Conservation (phyloP, 805 yeast species). For the Vanderwaltozyma polyspora region DNA sequence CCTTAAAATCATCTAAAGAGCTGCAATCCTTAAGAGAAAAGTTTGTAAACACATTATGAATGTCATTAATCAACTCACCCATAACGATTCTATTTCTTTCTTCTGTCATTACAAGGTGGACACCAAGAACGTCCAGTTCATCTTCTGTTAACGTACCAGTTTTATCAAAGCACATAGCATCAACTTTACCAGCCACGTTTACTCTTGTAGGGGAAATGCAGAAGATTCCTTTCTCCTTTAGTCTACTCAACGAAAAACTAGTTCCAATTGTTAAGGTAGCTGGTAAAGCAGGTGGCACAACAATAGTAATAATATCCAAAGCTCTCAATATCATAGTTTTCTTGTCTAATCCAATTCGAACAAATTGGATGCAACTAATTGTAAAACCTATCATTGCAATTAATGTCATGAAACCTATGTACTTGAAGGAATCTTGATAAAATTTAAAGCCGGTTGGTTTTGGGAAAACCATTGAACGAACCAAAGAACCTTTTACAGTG, state of each 20-base stretch:
- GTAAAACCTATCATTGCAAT: constrained; percentile 80
- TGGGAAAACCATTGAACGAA: constrained; percentile 94
- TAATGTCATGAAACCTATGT: constrained; percentile 86
- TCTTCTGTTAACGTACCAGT: constrained; percentile 97
- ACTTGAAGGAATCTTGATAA: constrained; percentile 87
- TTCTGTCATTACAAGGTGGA: constrained; percentile 29
- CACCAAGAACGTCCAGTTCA: constrained; percentile 78
- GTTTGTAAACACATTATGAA: constrained; percentile 17
- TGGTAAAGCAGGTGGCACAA: constrained; percentile 97
- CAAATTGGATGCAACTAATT: constrained; percentile 72
- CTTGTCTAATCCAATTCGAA: constrained; percentile 60
- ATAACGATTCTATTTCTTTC: constrained; percentile 14
- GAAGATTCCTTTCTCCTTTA: constrained; percentile 58
- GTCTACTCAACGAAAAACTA: constrained; percentile 73
- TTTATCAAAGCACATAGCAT: constrained; percentile 85
- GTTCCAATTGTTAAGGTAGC: constrained; percentile 96
- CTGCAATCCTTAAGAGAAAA: constrained; percentile 23
- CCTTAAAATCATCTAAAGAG: constrained; percentile 20
- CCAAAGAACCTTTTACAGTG: constrained; percentile 88
- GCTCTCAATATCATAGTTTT: constrained; percentile 75
- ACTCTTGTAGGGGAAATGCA: constrained; percentile 93
- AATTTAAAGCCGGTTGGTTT: constrained; percentile 89
- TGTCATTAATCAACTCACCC: constrained; percentile 17
- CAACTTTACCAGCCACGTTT: constrained; percentile 91
- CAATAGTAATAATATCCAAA: constrained; percentile 86